Conservation (phyloP, 2,329 filamentous ascomycete species). For the Monilinia aucupariae region DNA sequence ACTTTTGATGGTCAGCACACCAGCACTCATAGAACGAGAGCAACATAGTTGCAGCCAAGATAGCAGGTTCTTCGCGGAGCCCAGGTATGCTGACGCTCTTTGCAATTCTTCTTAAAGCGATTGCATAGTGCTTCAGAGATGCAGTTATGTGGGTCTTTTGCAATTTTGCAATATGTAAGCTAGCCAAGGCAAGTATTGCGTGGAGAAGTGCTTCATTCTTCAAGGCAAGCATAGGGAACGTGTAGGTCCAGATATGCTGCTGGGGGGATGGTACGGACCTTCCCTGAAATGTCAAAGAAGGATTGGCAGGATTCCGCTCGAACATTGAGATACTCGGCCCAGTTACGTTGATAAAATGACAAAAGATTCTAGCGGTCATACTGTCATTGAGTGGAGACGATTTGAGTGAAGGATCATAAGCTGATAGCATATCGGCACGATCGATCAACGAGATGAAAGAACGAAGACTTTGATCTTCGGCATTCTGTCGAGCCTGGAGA, state of each 20-base stretch:
- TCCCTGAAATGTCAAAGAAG: conserved; percentile 59
- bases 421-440: conserved; percentile 49
- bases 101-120: conserved; percentile 72
- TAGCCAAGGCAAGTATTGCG: conserved; percentile 80
- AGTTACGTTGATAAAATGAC: conserved; percentile 86
- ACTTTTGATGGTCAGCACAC: conserved; percentile 90
- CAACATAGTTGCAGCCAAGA: conserved; percentile 80
- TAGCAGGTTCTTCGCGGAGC: conserved; percentile 69
- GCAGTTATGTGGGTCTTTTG: conserved; percentile 69
- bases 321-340: conserved; percentile 82
- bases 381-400: conserved; percentile 73
- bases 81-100: conserved; percentile 65
- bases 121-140: conserved; percentile 87
- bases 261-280: conserved; percentile 56
- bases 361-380: conserved; percentile 76
- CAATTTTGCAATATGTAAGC: conserved; percentile 80
- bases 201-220: conserved; percentile 83
- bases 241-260: conserved; percentile 65
- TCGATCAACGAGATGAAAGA: conserved; percentile 43
- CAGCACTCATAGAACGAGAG: conserved; percentile 92
- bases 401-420: conserved; percentile 59
- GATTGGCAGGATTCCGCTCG: conserved; percentile 73
- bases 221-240: conserved; percentile 75
- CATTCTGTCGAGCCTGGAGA: conserved; percentile 30
- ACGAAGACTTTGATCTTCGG: conserved; percentile 37